Base-by-base conservation (phyloP, 2,329 filamentous ascomycete species). In the Alternaria sp. region DNA sequence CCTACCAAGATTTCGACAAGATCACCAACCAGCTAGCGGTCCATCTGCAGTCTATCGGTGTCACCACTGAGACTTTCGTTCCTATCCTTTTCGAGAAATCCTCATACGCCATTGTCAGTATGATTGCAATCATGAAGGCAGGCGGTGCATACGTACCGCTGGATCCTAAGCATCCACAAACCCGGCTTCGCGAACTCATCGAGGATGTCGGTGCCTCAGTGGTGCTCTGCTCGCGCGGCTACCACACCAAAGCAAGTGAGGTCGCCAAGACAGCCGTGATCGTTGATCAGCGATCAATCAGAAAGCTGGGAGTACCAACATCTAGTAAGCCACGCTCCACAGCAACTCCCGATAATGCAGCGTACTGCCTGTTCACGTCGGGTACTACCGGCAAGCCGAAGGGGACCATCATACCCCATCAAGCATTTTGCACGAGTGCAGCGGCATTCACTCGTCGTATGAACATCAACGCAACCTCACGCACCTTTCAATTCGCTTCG, bases 341-440 rank as follows among this genome's bases (percentile, higher is more conserved):
- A 73, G 71, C 69, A 73, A 26, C 74, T 71, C 6, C 80, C 79
- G 3, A 81, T 79, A 56, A 85, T 44, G 81, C 83, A 5, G 87
- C 88, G 0, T 91, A 88, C 67, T 81, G 88, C 16, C 82, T 91
- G 7, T 87, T 90, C 64, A 85, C 84, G 0, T 78, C 75, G 20
- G 74, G 74, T 14, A 76, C 71, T 22, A 78, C 73, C 12, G 72
- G 73, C 47, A 83, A 81, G 51, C 85, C 86, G 0, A 87, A 87
- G 57, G 88, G 87, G 2, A 86, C 88, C 9, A 86, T 89, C 34
- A 86, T 90, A 58, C 86, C 86, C 6, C 89, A 91, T 67, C 79
- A 81, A 0, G 84, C 87, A 0, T 79, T 91, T 0, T 85, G 85
- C 9, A 86, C 87, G 3, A 73, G 75, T 51, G 70, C 73, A 41